A percentile compares a stretch with the other conserved stretches of the same genome.
These are phyloP conservation scores for Gonapodya sp. DNA, from an alignment of 192 early-diverging fungal genomes.

Conservation along the genomic window DNA sequence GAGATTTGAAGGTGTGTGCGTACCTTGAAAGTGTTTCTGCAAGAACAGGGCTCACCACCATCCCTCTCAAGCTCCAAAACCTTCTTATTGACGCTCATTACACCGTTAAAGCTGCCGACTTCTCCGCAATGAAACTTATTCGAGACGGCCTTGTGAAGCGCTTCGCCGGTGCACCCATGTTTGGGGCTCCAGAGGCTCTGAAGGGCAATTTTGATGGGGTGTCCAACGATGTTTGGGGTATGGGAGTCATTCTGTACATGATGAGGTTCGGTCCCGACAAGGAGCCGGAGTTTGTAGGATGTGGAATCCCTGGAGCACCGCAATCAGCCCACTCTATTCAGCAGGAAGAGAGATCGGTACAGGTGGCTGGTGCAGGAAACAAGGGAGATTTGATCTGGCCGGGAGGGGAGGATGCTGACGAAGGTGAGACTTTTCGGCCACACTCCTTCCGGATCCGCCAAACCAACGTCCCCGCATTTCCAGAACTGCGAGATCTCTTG, in stretches of 20 bases:
- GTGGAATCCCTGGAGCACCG: background rate
- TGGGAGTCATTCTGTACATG: constrained; percentile 11
- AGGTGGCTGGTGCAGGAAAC: background rate
- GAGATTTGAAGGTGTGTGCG: background rate
- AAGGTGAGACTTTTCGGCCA: background rate
- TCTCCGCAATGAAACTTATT: background rate
- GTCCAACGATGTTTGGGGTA: constrained; percentile 1
- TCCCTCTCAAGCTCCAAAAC: background rate
- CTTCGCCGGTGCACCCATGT: constrained; percentile 10
- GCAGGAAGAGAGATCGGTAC: no score
- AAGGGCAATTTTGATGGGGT: constrained; percentile 1
- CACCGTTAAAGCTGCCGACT: constrained; percentile 2
- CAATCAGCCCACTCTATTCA: no score
- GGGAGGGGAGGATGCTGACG: background rate
- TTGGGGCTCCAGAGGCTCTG: constrained; percentile 7
- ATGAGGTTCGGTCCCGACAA: constrained; percentile 3
- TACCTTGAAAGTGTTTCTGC: background rate
- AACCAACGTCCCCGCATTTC: background rate
- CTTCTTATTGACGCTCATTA: constrained; percentile 4
- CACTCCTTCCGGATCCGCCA: background rate
- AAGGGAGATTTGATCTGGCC: background rate
- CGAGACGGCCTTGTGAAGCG: background rate
- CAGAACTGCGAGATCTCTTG: background rate
- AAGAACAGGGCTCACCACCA: background rate
- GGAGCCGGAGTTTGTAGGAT: constrained; percentile 4